Evolutionary conservation across 2,329 filamentous ascomycete genomes (phyloP).

Genomic region (Colletotrichum sp.): DNA sequence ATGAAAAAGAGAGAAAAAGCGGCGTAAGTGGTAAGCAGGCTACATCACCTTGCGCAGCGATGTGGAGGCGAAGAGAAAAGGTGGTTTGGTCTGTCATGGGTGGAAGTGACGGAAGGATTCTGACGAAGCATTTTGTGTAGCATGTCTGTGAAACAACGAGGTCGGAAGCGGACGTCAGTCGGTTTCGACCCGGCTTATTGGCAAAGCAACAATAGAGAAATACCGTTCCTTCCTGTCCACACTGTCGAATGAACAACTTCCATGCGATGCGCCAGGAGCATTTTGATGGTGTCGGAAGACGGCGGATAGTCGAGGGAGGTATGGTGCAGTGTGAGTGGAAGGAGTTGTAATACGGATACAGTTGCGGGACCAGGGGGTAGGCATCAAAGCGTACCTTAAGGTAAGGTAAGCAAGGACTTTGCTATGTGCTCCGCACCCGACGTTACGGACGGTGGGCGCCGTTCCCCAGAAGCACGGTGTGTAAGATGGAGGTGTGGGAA

Average conservation of each 20-base stretch:
- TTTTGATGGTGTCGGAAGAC: not conserved
- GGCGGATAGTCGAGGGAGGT: not conserved
- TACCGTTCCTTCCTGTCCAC: not conserved
- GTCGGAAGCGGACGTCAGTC: not conserved
- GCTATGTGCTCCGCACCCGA: not conserved
- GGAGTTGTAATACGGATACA: not conserved
- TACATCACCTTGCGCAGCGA: not conserved
- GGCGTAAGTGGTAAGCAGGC: not conserved
- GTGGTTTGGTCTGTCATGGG: not conserved
- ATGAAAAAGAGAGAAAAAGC: not conserved
- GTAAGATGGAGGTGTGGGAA: not conserved
- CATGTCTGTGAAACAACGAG: not conserved
- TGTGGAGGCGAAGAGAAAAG: constrained; percentile 1
- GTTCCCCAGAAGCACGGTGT: not conserved
- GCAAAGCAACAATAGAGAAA: not conserved
- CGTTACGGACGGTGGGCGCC: not conserved
- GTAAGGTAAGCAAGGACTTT: not conserved
- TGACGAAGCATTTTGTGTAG: constrained; percentile 1
- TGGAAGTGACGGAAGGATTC: constrained; percentile 10
- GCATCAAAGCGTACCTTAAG: not conserved
- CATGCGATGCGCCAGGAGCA: not conserved
- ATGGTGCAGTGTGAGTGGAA: not conserved
- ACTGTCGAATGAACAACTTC: not conserved
- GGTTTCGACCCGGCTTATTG: not conserved
- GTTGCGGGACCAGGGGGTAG: not conserved